Evolutionary conservation across 2,329 filamentous ascomycete species (phyloP), one percentile per base, ranked within the genome.

Genomic region (Cyclaneusma minus): DNA sequence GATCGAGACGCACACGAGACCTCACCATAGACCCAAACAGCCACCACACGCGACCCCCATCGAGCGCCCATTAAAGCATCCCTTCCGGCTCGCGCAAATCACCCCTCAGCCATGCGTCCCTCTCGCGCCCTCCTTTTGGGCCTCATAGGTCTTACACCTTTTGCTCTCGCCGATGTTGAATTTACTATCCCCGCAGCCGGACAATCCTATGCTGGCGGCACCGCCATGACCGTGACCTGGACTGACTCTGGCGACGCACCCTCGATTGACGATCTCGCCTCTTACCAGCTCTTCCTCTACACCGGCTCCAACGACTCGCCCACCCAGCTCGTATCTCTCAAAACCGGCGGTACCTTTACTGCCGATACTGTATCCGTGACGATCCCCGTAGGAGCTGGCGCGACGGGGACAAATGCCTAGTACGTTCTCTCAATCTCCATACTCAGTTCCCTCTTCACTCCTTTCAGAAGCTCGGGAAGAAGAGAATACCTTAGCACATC

Each of bases 251-350:
- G 62, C 21, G 49, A 49, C 12, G 47, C 54, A 22, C 66, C 68
- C 3, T 42, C 50, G 3, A 43, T 71, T 18, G 42, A 58, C 6
- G 55, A 64, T 30, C 51, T 73, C 21, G 45, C 50, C 3, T 54
- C 56, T 11, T 79, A 70, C 45, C 53, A 64, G 33, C 47, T 79
- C 24, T 64, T 62, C 36, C 51, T 79, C 13, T 68, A 66, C 40
- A 62, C 66, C 5, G 72, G 72, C 29, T 67, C 69, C 23, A 67
- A 73, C 41, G 49, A 53, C 3, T 51, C 48, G 11, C 50, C 46
- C 52, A 32, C 54, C 59, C 29, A 21, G 23, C 27, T 29, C 18
- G 26, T 33, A 25, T 27, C 21, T 31, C 24, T 68, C 54, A 35
- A 64, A 38, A 18, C 30, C 19, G 29, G 32, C 12, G 33, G 34